These are phyloP conservation scores for Rhododendron molle DNA, from an alignment of 148 eudicot species.

Conservation along the genomic window DNA sequence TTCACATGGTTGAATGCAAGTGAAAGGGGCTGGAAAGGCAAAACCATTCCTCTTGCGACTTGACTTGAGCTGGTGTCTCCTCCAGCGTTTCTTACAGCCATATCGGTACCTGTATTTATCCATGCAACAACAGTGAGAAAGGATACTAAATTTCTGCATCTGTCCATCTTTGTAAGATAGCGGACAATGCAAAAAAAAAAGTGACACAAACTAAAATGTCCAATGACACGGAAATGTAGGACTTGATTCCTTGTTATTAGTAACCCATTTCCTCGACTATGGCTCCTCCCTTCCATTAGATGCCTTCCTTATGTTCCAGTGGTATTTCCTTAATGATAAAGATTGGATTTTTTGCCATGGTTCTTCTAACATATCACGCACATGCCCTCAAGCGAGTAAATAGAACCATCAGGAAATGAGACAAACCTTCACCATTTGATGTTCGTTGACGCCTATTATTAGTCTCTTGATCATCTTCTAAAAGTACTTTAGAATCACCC, in stretches of 20 bases:
- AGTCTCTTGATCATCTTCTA: background rate
- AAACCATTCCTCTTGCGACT: slow-evolving; percentile 29
- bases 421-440: background rate
- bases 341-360: background rate
- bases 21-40: slow-evolving; percentile 38
- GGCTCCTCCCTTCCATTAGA: background rate
- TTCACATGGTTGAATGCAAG: slow-evolving; percentile 37
- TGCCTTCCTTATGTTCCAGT: background rate
- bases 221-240: background rate
- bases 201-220: background rate
- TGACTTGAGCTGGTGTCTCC: background rate
- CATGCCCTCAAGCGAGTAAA: background rate
- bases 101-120: background rate
- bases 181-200: background rate
- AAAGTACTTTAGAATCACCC: background rate
- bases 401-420: background rate
- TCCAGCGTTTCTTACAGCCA: background rate
- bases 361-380: background rate
- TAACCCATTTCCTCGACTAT: background rate
- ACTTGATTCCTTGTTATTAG: background rate
- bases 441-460: background rate
- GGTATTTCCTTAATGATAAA: background rate
- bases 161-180: background rate
- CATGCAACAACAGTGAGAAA: background rate
- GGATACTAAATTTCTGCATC: background rate